Evolutionary conservation across 2,329 filamentous ascomycete species (phyloP).

Genomic region (Sodiomyces alkalinus): DNA sequence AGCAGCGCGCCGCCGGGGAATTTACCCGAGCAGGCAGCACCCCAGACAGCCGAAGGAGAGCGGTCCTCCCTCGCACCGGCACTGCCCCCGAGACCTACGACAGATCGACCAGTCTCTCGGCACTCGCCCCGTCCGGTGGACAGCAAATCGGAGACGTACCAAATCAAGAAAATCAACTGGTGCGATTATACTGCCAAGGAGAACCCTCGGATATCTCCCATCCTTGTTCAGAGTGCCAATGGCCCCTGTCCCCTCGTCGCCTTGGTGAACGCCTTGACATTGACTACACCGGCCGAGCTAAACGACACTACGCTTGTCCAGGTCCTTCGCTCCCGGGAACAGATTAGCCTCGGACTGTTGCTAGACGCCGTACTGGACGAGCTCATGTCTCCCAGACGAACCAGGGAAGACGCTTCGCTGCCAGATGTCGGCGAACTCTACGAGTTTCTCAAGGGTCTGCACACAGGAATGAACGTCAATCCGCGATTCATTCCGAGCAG

Average conservation of each 20-base stretch:
- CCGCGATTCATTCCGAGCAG: conserved; percentile 60
- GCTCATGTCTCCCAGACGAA: conserved; percentile 63
- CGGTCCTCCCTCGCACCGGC: no score
- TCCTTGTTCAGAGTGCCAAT: conserved; percentile 85
- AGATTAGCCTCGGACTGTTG: conserved; percentile 72
- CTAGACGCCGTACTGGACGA: conserved; percentile 89
- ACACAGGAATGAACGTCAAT: conserved; percentile 98
- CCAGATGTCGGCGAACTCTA: conserved; percentile 85
- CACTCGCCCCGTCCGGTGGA: conserved; percentile 19
- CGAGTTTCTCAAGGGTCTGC: conserved; percentile 70
- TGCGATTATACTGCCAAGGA: conserved; percentile 44
- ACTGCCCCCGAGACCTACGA: conserved; percentile 21
- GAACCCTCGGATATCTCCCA: conserved; percentile 64
- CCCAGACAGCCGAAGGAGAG: conserved; percentile 1
- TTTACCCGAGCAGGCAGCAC: conserved; percentile 4
- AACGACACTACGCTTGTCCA: conserved; percentile 59
- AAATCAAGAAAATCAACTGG: conserved; percentile 87
- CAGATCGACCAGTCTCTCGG: conserved; percentile 20
- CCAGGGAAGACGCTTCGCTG: conserved; percentile 45
- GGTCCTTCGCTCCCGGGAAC: conserved; percentile 64
- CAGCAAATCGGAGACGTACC: conserved; percentile 63
- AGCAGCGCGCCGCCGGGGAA: neutral
- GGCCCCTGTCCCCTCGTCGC: conserved; percentile 88
- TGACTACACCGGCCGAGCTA: conserved; percentile 56
- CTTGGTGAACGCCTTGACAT: conserved; percentile 77